A percentile compares a stretch with the other conserved stretches of the same genome.
phyloP scores from a whole-genome alignment of 495 filamentous ascomycete genomes.

The Ascodesmis nigricans region DNA sequence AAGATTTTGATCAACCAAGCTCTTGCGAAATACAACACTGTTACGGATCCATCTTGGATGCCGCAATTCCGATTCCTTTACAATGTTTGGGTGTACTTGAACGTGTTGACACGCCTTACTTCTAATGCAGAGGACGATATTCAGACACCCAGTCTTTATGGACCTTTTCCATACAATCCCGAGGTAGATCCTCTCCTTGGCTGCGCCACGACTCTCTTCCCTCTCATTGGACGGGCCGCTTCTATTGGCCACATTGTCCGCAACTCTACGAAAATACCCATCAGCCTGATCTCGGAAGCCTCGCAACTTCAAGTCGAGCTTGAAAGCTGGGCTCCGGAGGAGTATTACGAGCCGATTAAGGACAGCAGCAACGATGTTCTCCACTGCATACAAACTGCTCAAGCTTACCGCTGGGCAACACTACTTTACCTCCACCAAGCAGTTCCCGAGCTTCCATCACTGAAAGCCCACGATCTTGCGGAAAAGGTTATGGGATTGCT shows the following conservation, averaged over 20 bases:
- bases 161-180: conserved; percentile 25
- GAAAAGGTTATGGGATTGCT: conserved; percentile 39
- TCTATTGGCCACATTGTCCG: conserved; percentile 45
- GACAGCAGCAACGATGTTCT: conserved; percentile 42
- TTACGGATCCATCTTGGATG: conserved; percentile 25
- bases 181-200: conserved; percentile 61
- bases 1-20: conserved; percentile 40
- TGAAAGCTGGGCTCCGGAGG: conserved; percentile 41
- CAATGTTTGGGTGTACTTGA: conserved; percentile 66
- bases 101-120: conserved; percentile 56
- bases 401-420: conserved; percentile 58
- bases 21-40: conserved; percentile 21
- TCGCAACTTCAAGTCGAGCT: conserved; percentile 40
- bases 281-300: conserved; percentile 39
- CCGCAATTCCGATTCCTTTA: conserved; percentile 49
- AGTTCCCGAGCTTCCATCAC: conserved; percentile 48
- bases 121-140: conserved; percentile 38
- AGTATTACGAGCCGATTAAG: conserved; percentile 34
- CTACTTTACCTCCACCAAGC: conserved; percentile 57
- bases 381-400: conserved; percentile 48
- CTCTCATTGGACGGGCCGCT: conserved; percentile 47
- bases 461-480: conserved; percentile 34
- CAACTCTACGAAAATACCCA: conserved; percentile 33
- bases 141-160: conserved; percentile 16
- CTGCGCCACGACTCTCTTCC: conserved; percentile 49